phyloP scores from a whole-genome alignment of 2,329 filamentous ascomycete genomes.

The Albifimbria verrucaria region DNA sequence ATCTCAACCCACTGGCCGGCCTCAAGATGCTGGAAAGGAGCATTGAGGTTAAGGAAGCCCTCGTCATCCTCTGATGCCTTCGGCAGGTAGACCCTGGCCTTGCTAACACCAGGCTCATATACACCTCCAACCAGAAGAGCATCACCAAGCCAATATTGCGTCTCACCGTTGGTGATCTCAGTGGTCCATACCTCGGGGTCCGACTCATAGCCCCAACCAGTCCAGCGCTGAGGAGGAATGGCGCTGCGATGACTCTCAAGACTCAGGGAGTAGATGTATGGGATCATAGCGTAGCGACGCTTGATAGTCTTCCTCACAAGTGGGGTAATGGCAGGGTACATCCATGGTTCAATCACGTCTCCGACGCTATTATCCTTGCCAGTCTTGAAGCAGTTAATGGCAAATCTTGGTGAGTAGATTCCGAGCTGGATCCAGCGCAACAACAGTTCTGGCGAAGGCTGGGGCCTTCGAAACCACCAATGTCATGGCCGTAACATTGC shows the following conservation, averaged over 20 bases:
- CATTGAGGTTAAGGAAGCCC: constrained; percentile 61
- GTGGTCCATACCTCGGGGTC: constrained; percentile 65
- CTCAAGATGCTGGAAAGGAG: constrained; percentile 55
- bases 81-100: constrained; percentile 61
- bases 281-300: constrained; percentile 67
- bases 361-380: constrained; percentile 62
- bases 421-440: constrained; percentile 73
- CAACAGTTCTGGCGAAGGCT: constrained; percentile 67
- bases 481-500: constrained; percentile 70
- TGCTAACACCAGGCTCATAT: constrained; percentile 55
- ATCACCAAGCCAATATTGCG: constrained; percentile 72
- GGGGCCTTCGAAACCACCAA: constrained; percentile 72
- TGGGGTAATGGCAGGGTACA: constrained; percentile 66
- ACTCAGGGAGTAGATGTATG: constrained; percentile 66
- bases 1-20: constrained; percentile 37
- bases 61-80: constrained; percentile 47
- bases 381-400: constrained; percentile 79
- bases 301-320: constrained; percentile 64
- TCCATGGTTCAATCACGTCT: constrained; percentile 75
- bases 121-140: constrained; percentile 64
- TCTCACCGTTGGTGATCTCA: constrained; percentile 59
- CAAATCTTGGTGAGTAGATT: constrained; percentile 66
- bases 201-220: constrained; percentile 67
- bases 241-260: constrained; percentile 60
- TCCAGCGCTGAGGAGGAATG: constrained; percentile 66